A percentile compares a stretch with the other conserved stretches of the same genome.
Evolutionary conservation across 2,329 filamentous ascomycete species (phyloP).

Genomic region (Penicillium sp.): DNA sequence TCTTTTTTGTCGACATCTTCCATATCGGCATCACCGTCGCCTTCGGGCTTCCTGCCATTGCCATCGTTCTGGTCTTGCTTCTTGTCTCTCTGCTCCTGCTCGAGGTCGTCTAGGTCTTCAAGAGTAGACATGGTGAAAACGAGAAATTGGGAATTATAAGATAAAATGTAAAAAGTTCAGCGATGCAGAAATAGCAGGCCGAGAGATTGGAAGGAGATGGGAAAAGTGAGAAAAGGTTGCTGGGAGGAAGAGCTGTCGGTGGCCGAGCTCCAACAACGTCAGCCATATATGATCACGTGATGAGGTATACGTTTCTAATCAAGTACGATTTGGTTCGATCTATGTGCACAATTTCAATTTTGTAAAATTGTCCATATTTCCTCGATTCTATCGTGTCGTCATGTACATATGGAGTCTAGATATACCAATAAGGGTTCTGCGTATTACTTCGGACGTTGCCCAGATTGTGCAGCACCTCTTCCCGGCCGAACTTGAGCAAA

Average conservation of each 20-base stretch:
- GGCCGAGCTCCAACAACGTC: conserved; percentile 40
- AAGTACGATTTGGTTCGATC: neutral
- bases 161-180: neutral
- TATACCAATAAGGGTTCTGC: conserved; percentile 13
- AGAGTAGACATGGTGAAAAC: conserved; percentile 71
- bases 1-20: conserved; percentile 71
- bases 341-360: neutral
- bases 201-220: conserved; percentile 8
- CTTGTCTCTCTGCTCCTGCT: conserved; percentile 73
- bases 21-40: conserved; percentile 83
- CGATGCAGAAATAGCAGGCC: conserved; percentile 4
- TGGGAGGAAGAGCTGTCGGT: conserved; percentile 25
- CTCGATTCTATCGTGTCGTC: too few relatives aligned
- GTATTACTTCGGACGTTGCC: conserved; percentile 18
- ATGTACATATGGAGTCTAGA: conserved; percentile 1
- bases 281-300: conserved; percentile 35
- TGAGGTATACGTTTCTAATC: conserved; percentile 11
- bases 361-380: neutral
- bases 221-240: conserved; percentile 22
- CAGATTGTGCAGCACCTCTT: conserved; percentile 35
- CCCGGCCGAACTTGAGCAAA: conserved; percentile 62
- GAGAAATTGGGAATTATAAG: conserved; percentile 11
- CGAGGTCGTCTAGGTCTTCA: conserved; percentile 86
- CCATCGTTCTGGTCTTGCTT: conserved; percentile 62
- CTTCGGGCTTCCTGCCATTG: conserved; percentile 56